phyloP scores from a whole-genome alignment of 2,329 filamentous ascomycete genomes.

The Keithomyces neogunnii region DNA sequence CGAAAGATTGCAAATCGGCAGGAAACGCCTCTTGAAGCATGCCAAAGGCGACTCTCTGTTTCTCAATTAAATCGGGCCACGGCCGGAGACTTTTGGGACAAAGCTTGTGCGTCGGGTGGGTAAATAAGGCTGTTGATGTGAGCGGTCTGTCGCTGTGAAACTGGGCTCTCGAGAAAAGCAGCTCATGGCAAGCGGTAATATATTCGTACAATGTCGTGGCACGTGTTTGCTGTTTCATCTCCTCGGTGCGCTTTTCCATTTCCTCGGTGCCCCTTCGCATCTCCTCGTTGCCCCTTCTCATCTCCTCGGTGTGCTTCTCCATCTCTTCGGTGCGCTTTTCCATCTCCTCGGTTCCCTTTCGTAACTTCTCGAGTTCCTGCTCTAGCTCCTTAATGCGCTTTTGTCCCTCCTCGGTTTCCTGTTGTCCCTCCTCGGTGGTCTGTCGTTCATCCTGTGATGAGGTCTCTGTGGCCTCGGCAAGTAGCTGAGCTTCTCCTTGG shows the following conservation, averaged over 20 bases:
- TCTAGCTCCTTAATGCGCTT: background rate
- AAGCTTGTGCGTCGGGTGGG: slow-evolving; percentile 19
- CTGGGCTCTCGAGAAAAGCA: slow-evolving; percentile 15
- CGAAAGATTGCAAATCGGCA: background rate
- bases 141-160: slow-evolving; percentile 18
- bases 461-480: slow-evolving; percentile 22
- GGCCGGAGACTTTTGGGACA: slow-evolving; percentile 19
- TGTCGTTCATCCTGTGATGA: no score
- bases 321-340: slow-evolving; percentile 16
- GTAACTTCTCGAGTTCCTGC: background rate
- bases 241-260: background rate
- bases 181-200: slow-evolving; percentile 19
- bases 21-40: background rate
- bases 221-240: slow-evolving; percentile 11
- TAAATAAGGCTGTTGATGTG: slow-evolving; percentile 18
- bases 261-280: background rate
- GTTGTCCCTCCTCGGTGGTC: background rate
- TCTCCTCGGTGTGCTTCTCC: background rate
- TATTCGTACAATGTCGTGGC: slow-evolving; percentile 23
- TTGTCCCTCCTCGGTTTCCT: slow-evolving; percentile 22
- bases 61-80: slow-evolving; percentile 14
- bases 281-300: background rate
- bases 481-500: background rate
- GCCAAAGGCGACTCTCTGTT: slow-evolving; percentile 2
- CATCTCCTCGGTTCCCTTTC: slow-evolving; percentile 23